Base-by-base conservation (phyloP, 2,329 filamentous ascomycete genomes). In the Hypomyces rosellus region DNA sequence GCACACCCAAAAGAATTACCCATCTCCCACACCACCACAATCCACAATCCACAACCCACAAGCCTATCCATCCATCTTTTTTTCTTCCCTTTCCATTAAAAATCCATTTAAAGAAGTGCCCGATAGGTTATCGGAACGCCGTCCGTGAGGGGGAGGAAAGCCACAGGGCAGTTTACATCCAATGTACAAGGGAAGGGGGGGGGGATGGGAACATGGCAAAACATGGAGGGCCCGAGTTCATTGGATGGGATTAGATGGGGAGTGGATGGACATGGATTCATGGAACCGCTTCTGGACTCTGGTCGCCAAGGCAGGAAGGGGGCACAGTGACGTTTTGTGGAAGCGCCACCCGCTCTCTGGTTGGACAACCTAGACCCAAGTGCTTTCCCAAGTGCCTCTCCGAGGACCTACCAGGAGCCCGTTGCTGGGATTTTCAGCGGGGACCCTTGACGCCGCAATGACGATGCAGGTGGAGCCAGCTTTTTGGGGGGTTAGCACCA, bases 311-410 rank as follows among this genome's bases (percentile, higher is more conserved):
- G 30, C 42, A 34, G 33, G 47, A 50, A 49, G 49, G 49, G 49
- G 51, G 54, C 37, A 48, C 54, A 50, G 56, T 58, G 56, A 58
- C 55, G 56, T 58, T 52, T 52, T 51, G 56, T 46, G 45, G 49
- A 43, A 52, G 51, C 51, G 51, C 53, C 48, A 48, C 45, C 40
- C 34, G 45, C 46, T 16, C 39, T 45, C 44, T 53, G 50, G 50
- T 51, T 49, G 53, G 54, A 30, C 36, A 37, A 13, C 36, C 12
- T 39, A 14, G 37, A 18, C 37, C 25, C 25, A 30, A 30, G 25
- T 39, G 37, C 37, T 18, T 39, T 39, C 37, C 37, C n/a, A n/a
- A 15, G 37, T 18, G 25, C 37, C 16, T 39, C 14, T 39, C 37
- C 6, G 13, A 38, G 37, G 11, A 18, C 37, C 37, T 39, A 18